phyloP scores from a whole-genome alignment of 1,284 basidiomycete species.

The Phylloboletellus chloephorus region DNA sequence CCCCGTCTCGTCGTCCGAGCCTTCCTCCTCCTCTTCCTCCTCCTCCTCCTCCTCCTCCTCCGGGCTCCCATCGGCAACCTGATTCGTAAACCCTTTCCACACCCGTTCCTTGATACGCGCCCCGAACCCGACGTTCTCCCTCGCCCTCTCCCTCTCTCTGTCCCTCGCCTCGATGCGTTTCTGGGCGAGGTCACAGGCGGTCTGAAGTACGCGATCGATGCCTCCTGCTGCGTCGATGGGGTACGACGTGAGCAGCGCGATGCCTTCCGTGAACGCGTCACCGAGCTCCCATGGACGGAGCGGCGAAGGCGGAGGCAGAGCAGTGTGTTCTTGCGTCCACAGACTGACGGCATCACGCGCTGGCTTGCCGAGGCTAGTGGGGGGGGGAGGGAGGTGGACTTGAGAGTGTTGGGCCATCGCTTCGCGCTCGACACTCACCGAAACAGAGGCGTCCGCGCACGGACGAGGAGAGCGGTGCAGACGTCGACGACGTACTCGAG shows the following conservation, averaged over 20 bases:
- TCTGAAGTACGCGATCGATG: slow-evolving; percentile 64
- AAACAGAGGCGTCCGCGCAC: slow-evolving; percentile 48
- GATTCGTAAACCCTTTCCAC: slow-evolving; percentile 63
- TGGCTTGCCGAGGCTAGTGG: slow-evolving; percentile 41
- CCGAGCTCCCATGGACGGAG: slow-evolving; percentile 50
- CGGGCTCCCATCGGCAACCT: slow-evolving; percentile 35
- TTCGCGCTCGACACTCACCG: slow-evolving; percentile 38
- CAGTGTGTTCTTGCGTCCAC: slow-evolving; percentile 48
- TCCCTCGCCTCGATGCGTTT: slow-evolving; percentile 42
- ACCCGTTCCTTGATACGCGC: slow-evolving; percentile 54
- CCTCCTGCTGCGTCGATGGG: slow-evolving; percentile 61
- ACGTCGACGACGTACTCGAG: slow-evolving; percentile 63
- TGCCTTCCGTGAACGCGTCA: slow-evolving; percentile 62
- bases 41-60: slow-evolving; percentile 27
- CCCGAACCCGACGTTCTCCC: slow-evolving; percentile 42
- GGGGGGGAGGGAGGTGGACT: neutral
- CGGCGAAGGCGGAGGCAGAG: slow-evolving; percentile 40
- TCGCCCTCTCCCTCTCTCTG: slow-evolving; percentile 27
- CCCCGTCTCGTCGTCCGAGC: slow-evolving; percentile 33
- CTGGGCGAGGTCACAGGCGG: slow-evolving; percentile 52
- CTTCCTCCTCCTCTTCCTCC: slow-evolving; percentile 28
- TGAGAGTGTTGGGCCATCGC: neutral
- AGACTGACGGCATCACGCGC: slow-evolving; percentile 42
- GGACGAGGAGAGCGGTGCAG: slow-evolving; percentile 62
- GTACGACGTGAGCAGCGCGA: slow-evolving; percentile 58